Percentiles rank a stretch among this genome's conserved stretches.
Evolutionary conservation across 139 green algal species (phyloP).

Genomic region (Desmodesmus armatus): DNA sequence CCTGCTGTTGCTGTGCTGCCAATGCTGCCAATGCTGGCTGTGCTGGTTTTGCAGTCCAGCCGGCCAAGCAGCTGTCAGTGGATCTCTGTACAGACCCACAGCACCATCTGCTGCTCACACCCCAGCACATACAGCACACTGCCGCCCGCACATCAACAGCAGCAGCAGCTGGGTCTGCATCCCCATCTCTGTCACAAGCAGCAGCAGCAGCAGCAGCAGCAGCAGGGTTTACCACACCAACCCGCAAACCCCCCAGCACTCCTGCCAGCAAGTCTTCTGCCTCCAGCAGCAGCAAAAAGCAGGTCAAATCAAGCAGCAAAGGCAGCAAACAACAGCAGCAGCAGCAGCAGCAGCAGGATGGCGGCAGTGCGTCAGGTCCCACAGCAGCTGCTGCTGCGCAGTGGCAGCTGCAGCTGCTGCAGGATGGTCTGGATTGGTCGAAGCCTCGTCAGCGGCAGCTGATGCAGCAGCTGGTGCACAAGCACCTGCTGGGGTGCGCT

Average conservation of each 20-base stretch:
- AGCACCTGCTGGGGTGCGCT: conserved; percentile 51
- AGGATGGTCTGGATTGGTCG: conserved; percentile 33
- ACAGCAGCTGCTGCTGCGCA: neutral
- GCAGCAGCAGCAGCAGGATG: conserved; percentile 8
- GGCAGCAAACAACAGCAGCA: conserved; percentile 13
- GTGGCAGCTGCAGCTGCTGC: conserved; percentile 39
- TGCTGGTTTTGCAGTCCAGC: too few species aligned
- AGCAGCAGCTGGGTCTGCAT: conserved; percentile 1
- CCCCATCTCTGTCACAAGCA: too few species aligned
- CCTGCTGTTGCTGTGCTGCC: neutral
- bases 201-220: neutral
- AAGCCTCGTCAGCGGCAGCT: conserved; percentile 10
- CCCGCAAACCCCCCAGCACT: too few species aligned
- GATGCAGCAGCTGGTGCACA: conserved; percentile 46
- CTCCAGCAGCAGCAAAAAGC: neutral
- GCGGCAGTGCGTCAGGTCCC: too few species aligned
- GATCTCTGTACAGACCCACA: conserved; percentile 10
- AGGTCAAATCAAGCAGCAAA: neutral
- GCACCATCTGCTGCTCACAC: conserved; percentile 11
- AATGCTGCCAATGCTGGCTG: too few species aligned
- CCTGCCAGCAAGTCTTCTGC: neutral
- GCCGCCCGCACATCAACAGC: neutral
- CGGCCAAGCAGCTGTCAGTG: too few species aligned
- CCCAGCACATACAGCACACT: neutral
- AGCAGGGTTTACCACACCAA: conserved; percentile 18